Conservation (phyloP, 73 alveolate species). For the Tetrahymena thermophila region DNA sequence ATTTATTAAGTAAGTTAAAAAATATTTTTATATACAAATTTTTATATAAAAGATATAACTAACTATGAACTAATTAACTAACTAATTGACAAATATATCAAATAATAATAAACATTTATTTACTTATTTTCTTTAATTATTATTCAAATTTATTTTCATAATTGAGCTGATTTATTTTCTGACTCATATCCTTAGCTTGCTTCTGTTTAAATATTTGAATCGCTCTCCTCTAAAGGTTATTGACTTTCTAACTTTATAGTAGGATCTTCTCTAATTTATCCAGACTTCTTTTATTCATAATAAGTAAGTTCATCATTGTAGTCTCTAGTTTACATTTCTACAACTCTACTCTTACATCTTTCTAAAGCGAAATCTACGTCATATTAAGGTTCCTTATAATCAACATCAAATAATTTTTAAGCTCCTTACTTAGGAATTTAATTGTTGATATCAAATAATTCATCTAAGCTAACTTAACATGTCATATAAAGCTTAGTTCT, state of each 20-base stretch:
- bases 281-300: slow-evolving; percentile 5
- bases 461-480: slow-evolving; percentile 38
- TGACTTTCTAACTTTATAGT: neutral
- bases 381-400: slow-evolving; percentile 2
- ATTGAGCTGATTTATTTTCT: neutral
- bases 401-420: neutral
- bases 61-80: no score
- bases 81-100: no score
- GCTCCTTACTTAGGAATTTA: neutral
- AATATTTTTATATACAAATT: no score
- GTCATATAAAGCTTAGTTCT: slow-evolving; percentile 28
- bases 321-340: slow-evolving; percentile 73
- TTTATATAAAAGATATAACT: no score
- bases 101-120: no score
- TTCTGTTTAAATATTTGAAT: neutral
- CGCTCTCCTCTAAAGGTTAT: neutral
- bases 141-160: neutral
- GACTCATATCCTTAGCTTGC: neutral
- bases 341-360: slow-evolving; percentile 65
- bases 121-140: no score
- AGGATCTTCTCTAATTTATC: neutral
- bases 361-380: slow-evolving; percentile 84
- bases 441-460: slow-evolving; percentile 24
- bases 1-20: no score
- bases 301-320: slow-evolving; percentile 53